Evolutionary conservation across 371 early-diverging fungal genomes (phyloP), one percentile per base, ranked within the genome.

Genomic region (Mucor irregularis): DNA sequence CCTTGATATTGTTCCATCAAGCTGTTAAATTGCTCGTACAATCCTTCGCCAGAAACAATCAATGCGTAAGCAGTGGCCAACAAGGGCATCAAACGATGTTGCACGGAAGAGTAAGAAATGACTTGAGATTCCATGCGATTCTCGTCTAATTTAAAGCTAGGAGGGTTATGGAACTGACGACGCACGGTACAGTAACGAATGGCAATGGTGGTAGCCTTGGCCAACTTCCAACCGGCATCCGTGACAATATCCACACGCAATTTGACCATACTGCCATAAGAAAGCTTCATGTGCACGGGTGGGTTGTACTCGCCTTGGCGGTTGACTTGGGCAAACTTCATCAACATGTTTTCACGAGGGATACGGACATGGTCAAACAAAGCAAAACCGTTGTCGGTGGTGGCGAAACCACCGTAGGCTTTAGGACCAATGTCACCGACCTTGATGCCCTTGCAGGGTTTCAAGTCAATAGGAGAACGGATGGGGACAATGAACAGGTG

Each of bases 401-500:
- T 75, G 26, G 85, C 68, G 57, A 87, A 88, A 11, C 84, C 84
- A 21, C 82, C 82, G 54, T 84, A 84, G 0, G 84, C 74, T 74
- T 94, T 94, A 19, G 93, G 87, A 2, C 96, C 96, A 70, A 93
- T 87, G 53, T 95, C 95, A 14, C 94, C 42, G 19, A 92, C 91
- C 5, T 78, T 82, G 38, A 95, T 84, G 16, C 94, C 93, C n/a
- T 89, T 80, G 45, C 68, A 55, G 52, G 89, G 81, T 47, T 72
- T 75, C 68, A 89, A 90, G 51, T 87, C 87, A 38, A 79, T 48
- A 6, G 30, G 34, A 8, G 89, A 88, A 25, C 96, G 87, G 28
- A 95, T 73, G 6, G 87, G 96, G 13, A 93, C 92, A 49, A 95
- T 81, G 42, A 95, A 91, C 3, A 88, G 83, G 54, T 92, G 90